These are phyloP conservation scores for Kuraishia piskuri DNA, from an alignment of 805 yeast genomes.

Conservation along the genomic window DNA sequence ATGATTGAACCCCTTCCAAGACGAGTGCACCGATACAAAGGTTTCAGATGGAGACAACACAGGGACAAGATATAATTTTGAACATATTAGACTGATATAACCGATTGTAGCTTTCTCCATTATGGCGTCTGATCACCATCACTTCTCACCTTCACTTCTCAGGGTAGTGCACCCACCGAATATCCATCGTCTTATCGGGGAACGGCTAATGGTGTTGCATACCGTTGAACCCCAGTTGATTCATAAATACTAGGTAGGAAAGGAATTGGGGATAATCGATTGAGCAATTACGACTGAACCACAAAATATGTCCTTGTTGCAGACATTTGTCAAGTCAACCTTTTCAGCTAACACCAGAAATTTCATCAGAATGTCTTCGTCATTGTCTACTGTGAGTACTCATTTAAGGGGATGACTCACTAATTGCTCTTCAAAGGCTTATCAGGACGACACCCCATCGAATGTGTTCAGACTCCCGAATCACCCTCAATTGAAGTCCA, in stretches of 20 bases:
- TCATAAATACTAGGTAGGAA: not conserved
- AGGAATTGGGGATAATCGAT: not conserved
- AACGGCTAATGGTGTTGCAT: not conserved
- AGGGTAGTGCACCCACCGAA: not conserved
- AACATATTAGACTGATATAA: too few relatives aligned
- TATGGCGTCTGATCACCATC: not conserved
- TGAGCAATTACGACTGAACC: not conserved
- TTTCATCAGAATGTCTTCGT: not conserved
- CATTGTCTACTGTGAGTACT: slow-evolving; percentile 1
- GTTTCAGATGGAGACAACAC: too few relatives aligned
- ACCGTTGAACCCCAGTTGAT: not conserved
- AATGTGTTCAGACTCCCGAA: not conserved
- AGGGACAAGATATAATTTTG: too few relatives aligned
- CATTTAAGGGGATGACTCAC: not conserved
- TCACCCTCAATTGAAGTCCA: not conserved
- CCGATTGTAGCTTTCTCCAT: too few relatives aligned
- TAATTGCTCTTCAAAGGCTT: not conserved
- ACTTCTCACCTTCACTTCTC: not conserved
- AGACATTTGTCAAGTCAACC: not conserved
- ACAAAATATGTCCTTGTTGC: not conserved
- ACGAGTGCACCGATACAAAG: not conserved
- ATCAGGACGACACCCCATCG: not conserved
- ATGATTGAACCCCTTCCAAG: not conserved
- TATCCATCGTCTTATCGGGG: not conserved
- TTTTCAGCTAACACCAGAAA: not conserved